Percentiles rank a stretch among this genome's conserved stretches.
These are phyloP conservation scores for Cytospora piceicola DNA, from an alignment of 2,329 filamentous ascomycete genomes.

Conservation along the genomic window DNA sequence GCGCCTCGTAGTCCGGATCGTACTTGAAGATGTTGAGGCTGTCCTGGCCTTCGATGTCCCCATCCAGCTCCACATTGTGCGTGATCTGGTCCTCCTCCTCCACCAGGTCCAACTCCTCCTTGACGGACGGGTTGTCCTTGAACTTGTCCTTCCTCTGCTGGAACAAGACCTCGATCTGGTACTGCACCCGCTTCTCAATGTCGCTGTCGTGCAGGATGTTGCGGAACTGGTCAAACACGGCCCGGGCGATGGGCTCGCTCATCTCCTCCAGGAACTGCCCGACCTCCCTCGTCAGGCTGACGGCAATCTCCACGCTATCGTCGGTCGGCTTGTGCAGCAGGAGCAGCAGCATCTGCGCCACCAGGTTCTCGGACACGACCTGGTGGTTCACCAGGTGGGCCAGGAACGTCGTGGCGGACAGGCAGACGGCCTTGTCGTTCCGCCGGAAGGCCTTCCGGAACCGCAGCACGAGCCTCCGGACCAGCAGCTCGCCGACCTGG, in stretches of 20 bases:
- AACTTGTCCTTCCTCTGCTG: constrained; percentile 96
- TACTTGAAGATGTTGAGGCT: constrained; percentile 94
- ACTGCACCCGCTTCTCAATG: constrained; percentile 98
- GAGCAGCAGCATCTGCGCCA: constrained; percentile 89
- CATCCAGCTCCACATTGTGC: constrained; percentile 80
- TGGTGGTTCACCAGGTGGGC: constrained; percentile 96
- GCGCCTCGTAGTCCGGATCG: constrained; percentile 85
- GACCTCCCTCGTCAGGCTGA: constrained; percentile 89
- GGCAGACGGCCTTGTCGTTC: constrained; percentile 95
- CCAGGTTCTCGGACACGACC: constrained; percentile 90
- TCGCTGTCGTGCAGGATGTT: constrained; percentile 95
- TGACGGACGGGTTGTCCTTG: constrained; percentile 89
- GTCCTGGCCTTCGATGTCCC: constrained; percentile 83
- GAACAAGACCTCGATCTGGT: constrained; percentile 98
- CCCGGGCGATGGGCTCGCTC: constrained; percentile 83
- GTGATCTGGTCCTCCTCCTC: constrained; percentile 99
- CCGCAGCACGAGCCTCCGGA: constrained; percentile 84
- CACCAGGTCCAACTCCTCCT: constrained; percentile 90
- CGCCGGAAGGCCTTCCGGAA: constrained; percentile 95
- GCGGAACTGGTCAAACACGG: constrained; percentile 94
- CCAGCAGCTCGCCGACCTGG: constrained; percentile 87
- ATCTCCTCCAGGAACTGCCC: constrained; percentile 95
- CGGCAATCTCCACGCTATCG: constrained; percentile 96
- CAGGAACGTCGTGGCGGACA: constrained; percentile 91
- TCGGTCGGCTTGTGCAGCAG: constrained; percentile 94